Percentiles rank a stretch among this genome's conserved stretches.
Evolutionary conservation across 768 basidiomycete genomes (phyloP).

Genomic region (Tephrocybe rancida): DNA sequence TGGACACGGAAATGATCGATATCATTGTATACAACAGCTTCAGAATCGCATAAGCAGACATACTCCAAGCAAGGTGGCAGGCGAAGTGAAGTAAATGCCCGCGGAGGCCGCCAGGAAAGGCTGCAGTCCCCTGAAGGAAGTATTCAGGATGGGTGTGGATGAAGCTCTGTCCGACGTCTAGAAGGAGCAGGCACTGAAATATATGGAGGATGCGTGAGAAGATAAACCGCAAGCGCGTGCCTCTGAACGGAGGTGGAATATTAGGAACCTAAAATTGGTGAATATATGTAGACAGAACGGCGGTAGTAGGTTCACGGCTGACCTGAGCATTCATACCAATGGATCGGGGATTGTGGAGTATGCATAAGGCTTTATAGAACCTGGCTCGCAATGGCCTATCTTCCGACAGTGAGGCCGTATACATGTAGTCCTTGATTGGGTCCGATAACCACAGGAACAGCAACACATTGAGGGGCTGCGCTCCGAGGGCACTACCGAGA

Average conservation of each 20-base stretch:
- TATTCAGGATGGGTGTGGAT: background rate
- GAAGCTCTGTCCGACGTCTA: slow-evolving; percentile 6
- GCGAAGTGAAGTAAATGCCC: background rate
- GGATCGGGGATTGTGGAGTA: slow-evolving; percentile 5
- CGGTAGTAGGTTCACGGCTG: background rate
- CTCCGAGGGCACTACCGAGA: slow-evolving; percentile 2
- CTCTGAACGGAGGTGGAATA: slow-evolving; percentile 1
- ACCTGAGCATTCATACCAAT: slow-evolving; percentile 11
- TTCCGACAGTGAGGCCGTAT: background rate
- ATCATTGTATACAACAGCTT: slow-evolving; percentile 3
- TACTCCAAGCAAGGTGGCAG: slow-evolving; percentile 1
- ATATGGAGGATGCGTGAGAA: slow-evolving; percentile 5
- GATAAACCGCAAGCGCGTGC: slow-evolving; percentile 1
- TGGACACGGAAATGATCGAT: background rate
- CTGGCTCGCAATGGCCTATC: background rate
- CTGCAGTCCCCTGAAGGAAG: slow-evolving; percentile 4
- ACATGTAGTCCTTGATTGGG: slow-evolving; percentile 11
- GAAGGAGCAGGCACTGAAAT: slow-evolving; percentile 1
- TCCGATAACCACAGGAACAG: slow-evolving; percentile 4
- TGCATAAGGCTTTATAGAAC: slow-evolving; percentile 3
- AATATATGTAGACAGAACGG: background rate
- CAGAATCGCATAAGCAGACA: background rate
- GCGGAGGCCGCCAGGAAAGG: background rate
- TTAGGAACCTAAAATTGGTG: background rate
- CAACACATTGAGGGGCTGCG: background rate